Base-by-base conservation (phyloP, 345 rosid species). In the Nasturtium officinale region DNA sequence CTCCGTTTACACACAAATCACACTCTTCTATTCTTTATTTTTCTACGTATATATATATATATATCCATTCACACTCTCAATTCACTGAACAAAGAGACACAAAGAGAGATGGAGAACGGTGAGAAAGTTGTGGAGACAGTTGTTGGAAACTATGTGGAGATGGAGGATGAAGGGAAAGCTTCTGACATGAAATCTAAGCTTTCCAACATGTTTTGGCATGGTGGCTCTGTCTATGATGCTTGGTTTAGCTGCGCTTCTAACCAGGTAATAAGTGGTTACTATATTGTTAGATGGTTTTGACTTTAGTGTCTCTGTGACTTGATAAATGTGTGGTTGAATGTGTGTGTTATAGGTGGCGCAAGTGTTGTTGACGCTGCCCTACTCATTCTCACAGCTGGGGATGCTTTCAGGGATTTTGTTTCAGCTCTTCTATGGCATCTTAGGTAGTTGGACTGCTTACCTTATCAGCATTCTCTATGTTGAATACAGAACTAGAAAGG, bases 161-260 rank as follows among this genome's bases (percentile, higher is more conserved):
- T 95, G 96, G 99, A 95, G 75, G 65, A 82, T 38, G 91, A 88
- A 79, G 96, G 90, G 48, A 86, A 87, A 74, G 75, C 91, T 18
- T 62, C 57, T 25, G 75, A 77, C 80, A 43, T 87, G 73, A 95
- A 91, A 80, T 51, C 83, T 55, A 91, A 52, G 80, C 72, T 95
- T 10, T 91, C 96, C 38, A 80, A 78, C 33, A 70, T 95, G 43
- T 87, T 95, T 47, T 95, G 97, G 99, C 93, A 95, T 77, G 99
- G 99, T 3, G 99, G 97, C 20, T 95, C 99, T 69, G 93, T 16
- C 55, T 95, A 95, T 78, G 99, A 95, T 78, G 98, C 98, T 69
- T 94, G 98, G 98, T 94, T 94, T 67, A 94, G 98, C 83, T 94
- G 98, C 67, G 91, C 99, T 74, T 95, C 99, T 1, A 95, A 91